Evolutionary conservation across 495 filamentous ascomycete genomes (phyloP), one percentile per base, ranked within the genome.

Genomic region (Penicillium simplicissimum): DNA sequence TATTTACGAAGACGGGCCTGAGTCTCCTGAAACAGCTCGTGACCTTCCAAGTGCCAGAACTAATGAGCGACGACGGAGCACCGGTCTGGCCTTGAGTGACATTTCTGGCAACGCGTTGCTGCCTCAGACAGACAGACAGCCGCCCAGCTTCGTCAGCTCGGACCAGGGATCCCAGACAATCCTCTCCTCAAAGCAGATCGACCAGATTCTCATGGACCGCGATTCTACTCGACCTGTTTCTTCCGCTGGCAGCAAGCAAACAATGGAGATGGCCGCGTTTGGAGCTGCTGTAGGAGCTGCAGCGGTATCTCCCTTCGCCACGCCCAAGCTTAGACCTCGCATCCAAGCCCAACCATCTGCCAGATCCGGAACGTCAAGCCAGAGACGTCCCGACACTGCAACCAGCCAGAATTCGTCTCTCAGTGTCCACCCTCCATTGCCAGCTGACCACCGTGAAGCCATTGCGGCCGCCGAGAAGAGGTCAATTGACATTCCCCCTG

Each of bases 401-500:
- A 77, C 83, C 11, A 96, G 92, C 65, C 81, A 82, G 33, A 73
- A 75, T 9, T 79, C 77, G 28, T 70, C 70, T 54, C 49, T 72
- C 34, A 73, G 72, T 13, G 71, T 70, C 43, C 84, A 87, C 64
- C 93, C 92, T 4, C 92, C 94, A 15, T 77, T 98, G 34, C 93
- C 95, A 43, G 58, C 76, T 9, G 92, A 96, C 68, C 91, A 96
- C 72, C 88, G 86, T 60, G 84, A 97, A 73, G 85, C 84, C 55
- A 97, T 97, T 64, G 85, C 91, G 56, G 92, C 91, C 10, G 94
- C 92, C 36, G 81, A 84, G 49, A 84, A 81, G 72, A 82, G 82
- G 37, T 80, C 80, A 5, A 68, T 78, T 21, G 84, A 84, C 51
- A 75, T 68, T 61, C 71, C 76, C 7, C 76, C 31, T 35, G 14